Percentiles rank a stretch among this genome's conserved stretches.
Evolutionary conservation across 2,329 filamentous ascomycete species (phyloP).

Genomic region (Neopestalotiopsis sp.): DNA sequence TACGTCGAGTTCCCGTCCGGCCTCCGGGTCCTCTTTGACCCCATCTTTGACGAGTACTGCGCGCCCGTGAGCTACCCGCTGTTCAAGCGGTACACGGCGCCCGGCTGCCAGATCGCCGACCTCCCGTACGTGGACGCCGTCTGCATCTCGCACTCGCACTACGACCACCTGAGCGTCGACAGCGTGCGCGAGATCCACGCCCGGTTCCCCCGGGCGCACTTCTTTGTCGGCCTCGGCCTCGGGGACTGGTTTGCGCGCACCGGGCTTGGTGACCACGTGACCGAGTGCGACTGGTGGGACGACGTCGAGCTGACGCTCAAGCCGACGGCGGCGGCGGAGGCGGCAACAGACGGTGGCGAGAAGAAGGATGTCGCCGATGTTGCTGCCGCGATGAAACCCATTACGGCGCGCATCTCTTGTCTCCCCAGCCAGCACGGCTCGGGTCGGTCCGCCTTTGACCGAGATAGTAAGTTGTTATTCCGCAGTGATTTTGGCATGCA

Average conservation of each 20-base stretch:
- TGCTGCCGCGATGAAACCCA: slow-evolving; percentile 47
- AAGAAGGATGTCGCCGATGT: slow-evolving; percentile 36
- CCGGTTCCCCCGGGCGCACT: slow-evolving; percentile 79
- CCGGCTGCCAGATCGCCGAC: slow-evolving; percentile 78
- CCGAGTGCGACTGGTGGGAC: slow-evolving; percentile 96
- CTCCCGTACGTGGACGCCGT: slow-evolving; percentile 79
- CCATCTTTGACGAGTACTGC: slow-evolving; percentile 89
- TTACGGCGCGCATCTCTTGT: slow-evolving; percentile 76
- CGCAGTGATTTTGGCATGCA: not conserved
- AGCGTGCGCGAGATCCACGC: slow-evolving; percentile 75
- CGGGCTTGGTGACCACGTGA: slow-evolving; percentile 74
- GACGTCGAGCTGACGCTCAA: slow-evolving; percentile 73
- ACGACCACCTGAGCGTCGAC: slow-evolving; percentile 85
- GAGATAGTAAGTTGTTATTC: slow-evolving; percentile 29
- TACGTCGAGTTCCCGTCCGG: slow-evolving; percentile 89
- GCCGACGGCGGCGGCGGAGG: slow-evolving; percentile 12
- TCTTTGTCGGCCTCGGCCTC: slow-evolving; percentile 85
- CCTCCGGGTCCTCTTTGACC: slow-evolving; percentile 88
- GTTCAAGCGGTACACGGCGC: slow-evolving; percentile 79
- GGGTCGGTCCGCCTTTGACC: slow-evolving; percentile 72
- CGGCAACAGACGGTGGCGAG: slow-evolving; percentile 27
- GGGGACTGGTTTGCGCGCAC: slow-evolving; percentile 78
- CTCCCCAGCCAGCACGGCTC: slow-evolving; percentile 86
- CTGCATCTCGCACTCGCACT: slow-evolving; percentile 89
- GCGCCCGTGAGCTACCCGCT: slow-evolving; percentile 74